Percentiles rank a stretch among this genome's conserved stretches.
Conservation (phyloP, 306 rosid species). For the Cajanus cajan region DNA sequence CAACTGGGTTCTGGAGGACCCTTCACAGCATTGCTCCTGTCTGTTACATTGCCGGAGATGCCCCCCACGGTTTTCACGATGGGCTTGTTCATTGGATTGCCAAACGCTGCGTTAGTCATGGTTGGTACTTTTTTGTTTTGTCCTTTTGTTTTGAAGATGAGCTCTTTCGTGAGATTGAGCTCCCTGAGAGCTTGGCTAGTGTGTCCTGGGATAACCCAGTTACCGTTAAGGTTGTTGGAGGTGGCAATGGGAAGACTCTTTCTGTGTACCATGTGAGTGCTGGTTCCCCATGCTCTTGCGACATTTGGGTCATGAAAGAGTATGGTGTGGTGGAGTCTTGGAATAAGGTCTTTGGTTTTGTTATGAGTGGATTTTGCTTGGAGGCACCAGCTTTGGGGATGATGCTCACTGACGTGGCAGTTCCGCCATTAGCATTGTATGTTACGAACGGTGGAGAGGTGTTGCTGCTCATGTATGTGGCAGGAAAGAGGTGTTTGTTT, state of each 20-base stretch:
- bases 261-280: not conserved
- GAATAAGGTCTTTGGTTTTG: constrained; percentile 17
- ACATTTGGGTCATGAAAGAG: constrained; percentile 41
- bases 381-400: constrained; percentile 12
- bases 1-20: constrained; percentile 25
- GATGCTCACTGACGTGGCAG: not conserved
- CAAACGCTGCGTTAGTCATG: not conserved
- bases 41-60: not conserved
- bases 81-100: constrained; percentile 36
- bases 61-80: constrained; percentile 17
- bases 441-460: constrained; percentile 17
- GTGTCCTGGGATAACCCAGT: not conserved
- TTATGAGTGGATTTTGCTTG: not conserved
- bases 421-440: not conserved
- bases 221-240: constrained; percentile 14
- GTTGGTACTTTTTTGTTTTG: constrained; percentile 28
- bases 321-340: constrained; percentile 35
- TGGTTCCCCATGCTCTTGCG: not conserved
- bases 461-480: constrained; percentile 25
- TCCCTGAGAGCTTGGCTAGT: constrained; percentile 9
- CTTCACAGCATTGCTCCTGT: constrained; percentile 12
- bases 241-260: constrained; percentile 8
- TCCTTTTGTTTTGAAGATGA: constrained; percentile 22
- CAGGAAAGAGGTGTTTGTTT: not conserved
- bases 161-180: constrained; percentile 27